Conservation (phyloP, 116 monocot genomes). For the Papilionanthe hybrid region DNA sequence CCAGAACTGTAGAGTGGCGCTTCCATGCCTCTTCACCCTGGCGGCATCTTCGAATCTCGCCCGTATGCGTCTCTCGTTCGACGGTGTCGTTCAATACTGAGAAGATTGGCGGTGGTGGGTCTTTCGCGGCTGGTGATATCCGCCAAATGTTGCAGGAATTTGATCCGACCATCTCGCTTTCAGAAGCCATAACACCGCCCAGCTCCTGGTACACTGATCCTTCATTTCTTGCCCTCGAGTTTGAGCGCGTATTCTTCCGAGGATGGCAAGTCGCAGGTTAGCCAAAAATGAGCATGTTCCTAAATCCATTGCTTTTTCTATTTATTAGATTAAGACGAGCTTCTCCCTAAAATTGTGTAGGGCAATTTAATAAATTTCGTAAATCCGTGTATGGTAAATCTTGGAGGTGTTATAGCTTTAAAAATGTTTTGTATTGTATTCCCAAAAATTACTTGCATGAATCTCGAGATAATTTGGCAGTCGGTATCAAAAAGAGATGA, state of each 20-base stretch:
- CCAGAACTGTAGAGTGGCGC: too few species aligned
- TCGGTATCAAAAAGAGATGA: too few species aligned
- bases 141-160: constrained; percentile 39
- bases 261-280: constrained; percentile 69
- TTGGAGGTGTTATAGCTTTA: too few species aligned
- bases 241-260: constrained; percentile 73
- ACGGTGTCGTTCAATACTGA: not conserved
- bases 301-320: too few species aligned
- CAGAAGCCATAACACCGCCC: constrained; percentile 55
- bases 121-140: constrained; percentile 14
- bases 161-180: constrained; percentile 54
- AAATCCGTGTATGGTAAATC: too few species aligned
- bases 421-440: too few species aligned
- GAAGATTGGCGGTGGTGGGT: not conserved
- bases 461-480: too few species aligned
- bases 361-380: too few species aligned
- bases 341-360: too few species aligned
- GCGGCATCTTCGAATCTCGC: not conserved
- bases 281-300: not conserved
- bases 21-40: not conserved
- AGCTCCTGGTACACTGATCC: constrained; percentile 84
- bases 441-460: too few species aligned
- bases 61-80: not conserved
- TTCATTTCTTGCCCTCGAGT: constrained; percentile 55
- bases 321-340: too few species aligned